Evolutionary conservation across 1,284 basidiomycete genomes (phyloP), one percentile per base, ranked within the genome.

Genomic region (Coniophora puteana): DNA sequence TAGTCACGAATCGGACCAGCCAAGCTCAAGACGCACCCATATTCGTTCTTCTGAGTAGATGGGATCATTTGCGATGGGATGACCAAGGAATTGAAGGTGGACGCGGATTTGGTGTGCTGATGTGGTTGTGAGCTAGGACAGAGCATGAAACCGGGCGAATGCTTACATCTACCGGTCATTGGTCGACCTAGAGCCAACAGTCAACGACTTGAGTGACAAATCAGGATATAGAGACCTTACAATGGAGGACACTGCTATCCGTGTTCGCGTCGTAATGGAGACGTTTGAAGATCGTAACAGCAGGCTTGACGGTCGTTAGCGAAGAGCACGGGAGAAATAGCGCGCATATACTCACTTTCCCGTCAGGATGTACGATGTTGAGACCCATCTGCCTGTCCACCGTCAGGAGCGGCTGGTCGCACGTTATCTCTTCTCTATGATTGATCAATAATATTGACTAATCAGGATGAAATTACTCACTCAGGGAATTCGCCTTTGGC

Each of bases 321-420:
- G 37, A 20, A 38, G 32, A 29, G 39, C 6, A 43, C 44, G 23
- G 25, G 31, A 36, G 31, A 12, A 38, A 18, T 21, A 3, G n/a
- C 8, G 8, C 13, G 41, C 10, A 10, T 10, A 16, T 3, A 53
- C 68, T 32, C 52, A 89, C 91, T 74, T 95, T 93, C 37, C 93
- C 94, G 49, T 94, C 83, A 0, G 92, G 90, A 58, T 95, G 91
- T 18, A 98, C 90, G 37, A 97, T 88, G 51, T 95, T 96, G 35
- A 97, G 65, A 4, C 94, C 94, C 83, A 93, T 93, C 59, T 97
- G 94, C 37, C 94, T 74, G 65, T 99, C 96, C 4, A 98, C 83
- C 0, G 91, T 93, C 40, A 99, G 65, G 12, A 99, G 69, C 1
- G 93, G 92, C 57, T 95, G 74, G 51, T 93, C 89, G 51, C 93